Conservation (phyloP, 1,284 basidiomycete species). For the Leccinum subrobustum region DNA sequence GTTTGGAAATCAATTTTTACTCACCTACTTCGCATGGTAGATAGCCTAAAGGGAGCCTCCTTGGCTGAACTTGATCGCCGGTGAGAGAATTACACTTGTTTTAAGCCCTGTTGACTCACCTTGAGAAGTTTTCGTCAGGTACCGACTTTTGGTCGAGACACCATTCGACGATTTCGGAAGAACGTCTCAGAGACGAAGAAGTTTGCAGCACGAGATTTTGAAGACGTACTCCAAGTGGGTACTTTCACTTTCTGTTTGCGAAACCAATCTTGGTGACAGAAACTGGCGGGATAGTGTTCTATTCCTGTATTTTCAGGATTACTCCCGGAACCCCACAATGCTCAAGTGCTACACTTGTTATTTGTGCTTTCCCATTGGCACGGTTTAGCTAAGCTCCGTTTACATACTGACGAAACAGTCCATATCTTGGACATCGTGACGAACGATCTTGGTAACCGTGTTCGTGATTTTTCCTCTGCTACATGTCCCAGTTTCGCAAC, state of each 20-base stretch:
- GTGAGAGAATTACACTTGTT: neutral
- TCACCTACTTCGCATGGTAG: too few species aligned
- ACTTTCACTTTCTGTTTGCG: too few species aligned
- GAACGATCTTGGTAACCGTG: neutral
- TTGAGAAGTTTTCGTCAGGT: neutral
- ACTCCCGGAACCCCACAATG: neutral
- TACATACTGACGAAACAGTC: too few species aligned
- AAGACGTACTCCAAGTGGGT: neutral
- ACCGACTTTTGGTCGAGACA: too few species aligned
- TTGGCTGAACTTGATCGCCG: neutral
- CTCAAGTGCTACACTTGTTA: neutral
- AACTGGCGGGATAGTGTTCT: neutral
- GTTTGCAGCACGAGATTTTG: too few species aligned
- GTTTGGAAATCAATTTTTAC: too few species aligned
- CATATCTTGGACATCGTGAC: too few species aligned
- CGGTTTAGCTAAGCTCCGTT: too few species aligned
- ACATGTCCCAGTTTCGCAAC: neutral
- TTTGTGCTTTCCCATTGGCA: too few species aligned
- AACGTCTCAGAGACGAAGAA: too few species aligned
- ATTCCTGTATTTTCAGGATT: neutral
- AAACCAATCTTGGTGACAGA: neutral
- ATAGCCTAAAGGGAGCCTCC: neutral
- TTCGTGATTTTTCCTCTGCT: neutral
- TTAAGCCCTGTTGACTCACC: neutral
- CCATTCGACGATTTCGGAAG: too few species aligned